Evolutionary conservation across 2,329 filamentous ascomycete species (phyloP).

Genomic region (Cytospora schulzeri): DNA sequence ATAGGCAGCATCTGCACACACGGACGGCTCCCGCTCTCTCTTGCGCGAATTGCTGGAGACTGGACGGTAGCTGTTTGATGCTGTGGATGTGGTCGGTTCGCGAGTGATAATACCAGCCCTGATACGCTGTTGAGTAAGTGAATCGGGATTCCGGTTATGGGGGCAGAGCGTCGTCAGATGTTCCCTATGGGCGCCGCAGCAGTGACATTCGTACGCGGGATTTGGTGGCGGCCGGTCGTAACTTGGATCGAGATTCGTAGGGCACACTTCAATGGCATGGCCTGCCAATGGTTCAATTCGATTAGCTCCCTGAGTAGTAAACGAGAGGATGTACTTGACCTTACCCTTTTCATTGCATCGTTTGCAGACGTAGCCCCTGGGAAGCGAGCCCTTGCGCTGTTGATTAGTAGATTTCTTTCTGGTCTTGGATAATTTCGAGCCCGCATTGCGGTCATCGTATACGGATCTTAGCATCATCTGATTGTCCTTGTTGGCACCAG

Average conservation of each 20-base stretch:
- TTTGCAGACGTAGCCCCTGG: slow-evolving; percentile 36
- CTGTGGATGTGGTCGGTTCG: background rate
- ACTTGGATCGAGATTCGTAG: slow-evolving; percentile 45
- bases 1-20: background rate
- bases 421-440: background rate
- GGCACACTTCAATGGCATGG: slow-evolving; percentile 43
- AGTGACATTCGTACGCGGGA: slow-evolving; percentile 37
- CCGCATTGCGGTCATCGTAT: background rate
- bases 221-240: slow-evolving; percentile 40
- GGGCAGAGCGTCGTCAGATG: slow-evolving; percentile 44
- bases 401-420: background rate
- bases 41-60: background rate
- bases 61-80: background rate
- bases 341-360: slow-evolving; percentile 38
- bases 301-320: background rate
- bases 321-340: slow-evolving; percentile 18
- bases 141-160: slow-evolving; percentile 36
- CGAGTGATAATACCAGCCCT: background rate
- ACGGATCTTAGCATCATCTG: background rate
- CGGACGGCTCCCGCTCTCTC: background rate
- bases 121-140: slow-evolving; percentile 39
- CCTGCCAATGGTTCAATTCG: slow-evolving; percentile 35
- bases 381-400: slow-evolving; percentile 1
- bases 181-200: slow-evolving; percentile 38
- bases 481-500: slow-evolving; percentile 4